phyloP scores from a whole-genome alignment of 2,329 filamentous ascomycete genomes.

The Alternaria sp. region DNA sequence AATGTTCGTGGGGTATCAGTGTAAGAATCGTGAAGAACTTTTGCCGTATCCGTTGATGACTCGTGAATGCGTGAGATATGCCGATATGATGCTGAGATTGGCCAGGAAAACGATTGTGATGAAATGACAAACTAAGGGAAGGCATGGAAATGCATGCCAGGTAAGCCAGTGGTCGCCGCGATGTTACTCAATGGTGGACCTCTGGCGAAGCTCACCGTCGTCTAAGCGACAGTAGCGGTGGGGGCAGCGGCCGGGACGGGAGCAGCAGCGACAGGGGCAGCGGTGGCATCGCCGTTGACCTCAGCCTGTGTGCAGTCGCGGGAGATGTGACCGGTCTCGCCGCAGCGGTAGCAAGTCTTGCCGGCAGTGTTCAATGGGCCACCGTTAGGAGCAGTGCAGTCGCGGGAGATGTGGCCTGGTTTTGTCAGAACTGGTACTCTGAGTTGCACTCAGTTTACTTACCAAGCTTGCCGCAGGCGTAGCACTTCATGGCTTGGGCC shows the following conservation, averaged over 20 bases:
- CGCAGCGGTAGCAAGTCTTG: conserved; percentile 98
- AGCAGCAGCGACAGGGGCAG: conserved; percentile 28
- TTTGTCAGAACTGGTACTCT: conserved; percentile 5
- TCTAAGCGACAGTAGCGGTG: conserved; percentile 49
- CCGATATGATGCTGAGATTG: conserved; percentile 41
- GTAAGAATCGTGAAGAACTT: conserved; percentile 50
- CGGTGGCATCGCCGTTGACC: conserved; percentile 51
- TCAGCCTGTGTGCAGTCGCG: conserved; percentile 88
- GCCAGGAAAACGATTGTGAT: conserved; percentile 42
- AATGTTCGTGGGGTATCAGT: conserved; percentile 53
- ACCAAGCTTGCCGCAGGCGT: conserved; percentile 87
- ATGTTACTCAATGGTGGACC: conserved; percentile 27
- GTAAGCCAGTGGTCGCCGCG: conserved; percentile 13
- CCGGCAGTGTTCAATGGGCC: conserved; percentile 93
- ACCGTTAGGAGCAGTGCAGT: conserved; percentile 96
- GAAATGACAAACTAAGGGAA: conserved; percentile 20
- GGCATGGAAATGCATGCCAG: conserved; percentile 16
- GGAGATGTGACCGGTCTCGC: conserved; percentile 93
- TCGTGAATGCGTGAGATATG: conserved; percentile 49
- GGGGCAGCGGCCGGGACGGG: conserved; percentile 50
- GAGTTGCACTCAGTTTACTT: neutral
- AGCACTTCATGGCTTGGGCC: conserved; percentile 98
- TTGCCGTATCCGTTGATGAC: conserved; percentile 42
- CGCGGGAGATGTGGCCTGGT: conserved; percentile 82
- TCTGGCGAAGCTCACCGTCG: conserved; percentile 1